Evolutionary conservation across 192 early-diverging fungal species (phyloP).

Genomic region (Coemansia sp.): DNA sequence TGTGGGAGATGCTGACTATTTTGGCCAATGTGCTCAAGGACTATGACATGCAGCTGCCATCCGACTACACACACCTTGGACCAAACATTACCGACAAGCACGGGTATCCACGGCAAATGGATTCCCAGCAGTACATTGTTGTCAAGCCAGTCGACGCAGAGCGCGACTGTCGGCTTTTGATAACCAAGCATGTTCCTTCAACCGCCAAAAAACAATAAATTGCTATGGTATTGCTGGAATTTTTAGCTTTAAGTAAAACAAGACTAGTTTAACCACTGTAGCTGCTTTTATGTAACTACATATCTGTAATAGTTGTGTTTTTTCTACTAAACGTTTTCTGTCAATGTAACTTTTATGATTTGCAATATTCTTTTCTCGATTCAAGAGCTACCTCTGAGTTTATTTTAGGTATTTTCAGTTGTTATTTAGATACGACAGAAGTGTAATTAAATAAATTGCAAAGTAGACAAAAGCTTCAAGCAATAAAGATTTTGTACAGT

Average conservation of each 20-base stretch:
- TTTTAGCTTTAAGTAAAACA: too few species aligned
- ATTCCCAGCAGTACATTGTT: conserved; percentile 43
- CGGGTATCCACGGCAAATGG: conserved; percentile 41
- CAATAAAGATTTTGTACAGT: too few species aligned
- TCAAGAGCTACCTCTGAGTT: too few species aligned
- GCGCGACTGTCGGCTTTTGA: conserved; percentile 31
- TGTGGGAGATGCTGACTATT: conserved; percentile 36
- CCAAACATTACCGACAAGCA: conserved; percentile 33
- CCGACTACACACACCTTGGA: conserved; percentile 36
- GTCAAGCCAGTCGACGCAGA: conserved; percentile 29
- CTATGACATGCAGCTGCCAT: conserved; percentile 36
- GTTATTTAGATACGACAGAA: neutral
- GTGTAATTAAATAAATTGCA: too few species aligned
- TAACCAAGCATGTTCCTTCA: conserved; percentile 10
- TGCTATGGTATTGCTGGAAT: neutral
- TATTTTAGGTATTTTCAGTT: too few species aligned
- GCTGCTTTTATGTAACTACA: too few species aligned
- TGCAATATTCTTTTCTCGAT: too few species aligned
- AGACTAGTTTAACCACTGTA: too few species aligned
- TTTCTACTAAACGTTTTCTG: too few species aligned
- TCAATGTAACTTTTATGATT: too few species aligned
- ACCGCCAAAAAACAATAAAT: neutral
- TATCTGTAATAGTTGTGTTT: too few species aligned
- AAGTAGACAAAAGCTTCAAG: too few species aligned
- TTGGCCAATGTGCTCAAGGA: conserved; percentile 41